Base-by-base conservation (phyloP, 192 early-diverging fungal genomes). In the Mortierella alpina region DNA sequence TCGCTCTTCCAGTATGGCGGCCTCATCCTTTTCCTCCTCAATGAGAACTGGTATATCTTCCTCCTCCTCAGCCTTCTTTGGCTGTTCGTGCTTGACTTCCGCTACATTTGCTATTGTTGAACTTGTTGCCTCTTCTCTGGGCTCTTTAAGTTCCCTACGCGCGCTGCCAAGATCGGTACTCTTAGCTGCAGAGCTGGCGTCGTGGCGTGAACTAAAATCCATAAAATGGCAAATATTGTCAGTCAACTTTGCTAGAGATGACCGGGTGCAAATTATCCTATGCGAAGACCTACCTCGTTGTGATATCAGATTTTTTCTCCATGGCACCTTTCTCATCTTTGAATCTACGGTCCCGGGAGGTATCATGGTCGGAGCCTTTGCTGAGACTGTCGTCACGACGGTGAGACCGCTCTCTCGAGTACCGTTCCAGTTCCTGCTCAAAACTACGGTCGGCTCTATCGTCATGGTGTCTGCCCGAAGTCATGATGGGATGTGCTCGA, bases 1-100 rank as follows among this genome's bases (percentile, higher is more conserved):
- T 8, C 96, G 90, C 86, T 95, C 95, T 72, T 97, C 95, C 66
- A 97, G 92, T 60, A 94, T 63, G 55, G 87, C 83, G 64, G 94
- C 90, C 73, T 96, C 93, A 46, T 95, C 93, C 23, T 88, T 89
- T 53, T 93, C 90, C 11, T 87, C 83, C 66, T 92, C 89, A 20
- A 83, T 66, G 39, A 82, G 60, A 67, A 86, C 52, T 10, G 77
- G 74, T 58, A 78, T 72, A 41, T 73, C 58, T 20, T 79, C 51
- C 15, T 80, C 60, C 42, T 75, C 45, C 45, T 73, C 61, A 47
- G 65, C 40, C 22, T 74, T 58, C 20, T 61, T 70, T 42, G 49
- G 41, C 41, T 54, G 46, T 5, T 81, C 82, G 13, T 61, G 44
- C 22, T 81, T 79, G 31, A 41, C 15, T 5, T 75, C 65, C 4